Percentiles rank a stretch among this genome's conserved stretches.
These are phyloP conservation scores for Adansonia madagascariensis DNA, from an alignment of 441 rosid species.

Conservation along the genomic window DNA sequence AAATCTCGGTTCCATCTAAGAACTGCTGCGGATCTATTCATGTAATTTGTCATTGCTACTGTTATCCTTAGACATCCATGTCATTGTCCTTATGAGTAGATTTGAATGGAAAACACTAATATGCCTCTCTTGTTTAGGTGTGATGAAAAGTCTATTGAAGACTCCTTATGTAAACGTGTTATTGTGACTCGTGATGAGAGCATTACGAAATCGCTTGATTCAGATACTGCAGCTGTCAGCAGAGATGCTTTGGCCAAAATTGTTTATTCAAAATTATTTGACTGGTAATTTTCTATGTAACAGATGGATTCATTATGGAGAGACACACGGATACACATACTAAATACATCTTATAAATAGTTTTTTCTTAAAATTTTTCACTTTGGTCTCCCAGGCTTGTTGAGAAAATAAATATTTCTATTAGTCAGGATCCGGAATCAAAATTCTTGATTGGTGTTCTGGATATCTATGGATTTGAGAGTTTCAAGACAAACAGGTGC, in stretches of 20 bases:
- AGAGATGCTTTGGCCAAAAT: conserved; percentile 96
- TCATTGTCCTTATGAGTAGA: conserved; percentile 18
- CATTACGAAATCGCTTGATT: conserved; percentile 88
- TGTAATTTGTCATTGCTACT: conserved; percentile 44
- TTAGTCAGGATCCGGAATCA: conserved; percentile 91
- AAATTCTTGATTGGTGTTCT: conserved; percentile 88
- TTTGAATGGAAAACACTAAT: conserved; percentile 31
- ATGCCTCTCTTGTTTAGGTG: conserved; percentile 60
- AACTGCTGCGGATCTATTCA: conserved; percentile 83
- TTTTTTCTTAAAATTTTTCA: conserved; percentile 27
- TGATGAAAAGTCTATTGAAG: conserved; percentile 77
- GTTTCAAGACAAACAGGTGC: conserved; percentile 99
- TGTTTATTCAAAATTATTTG: conserved; percentile 93
- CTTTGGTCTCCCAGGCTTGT: conserved; percentile 70
- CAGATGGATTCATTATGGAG: conserved; percentile 9
- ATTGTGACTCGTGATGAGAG: conserved; percentile 93
- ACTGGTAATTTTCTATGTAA: conserved; percentile 62
- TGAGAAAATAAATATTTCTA: conserved; percentile 77
- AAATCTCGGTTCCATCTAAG: conserved; percentile 73
- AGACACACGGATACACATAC: conserved; percentile 15
- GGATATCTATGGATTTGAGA: conserved; percentile 82
- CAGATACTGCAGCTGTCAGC: conserved; percentile 73
- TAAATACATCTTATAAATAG: conserved; percentile 14
- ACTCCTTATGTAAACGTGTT: conserved; percentile 89
- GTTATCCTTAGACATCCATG: conserved; percentile 9